phyloP scores from a whole-genome alignment of 2,329 filamentous ascomycete species.

The Ophiocordyceps polyrhachis-furcata region DNA sequence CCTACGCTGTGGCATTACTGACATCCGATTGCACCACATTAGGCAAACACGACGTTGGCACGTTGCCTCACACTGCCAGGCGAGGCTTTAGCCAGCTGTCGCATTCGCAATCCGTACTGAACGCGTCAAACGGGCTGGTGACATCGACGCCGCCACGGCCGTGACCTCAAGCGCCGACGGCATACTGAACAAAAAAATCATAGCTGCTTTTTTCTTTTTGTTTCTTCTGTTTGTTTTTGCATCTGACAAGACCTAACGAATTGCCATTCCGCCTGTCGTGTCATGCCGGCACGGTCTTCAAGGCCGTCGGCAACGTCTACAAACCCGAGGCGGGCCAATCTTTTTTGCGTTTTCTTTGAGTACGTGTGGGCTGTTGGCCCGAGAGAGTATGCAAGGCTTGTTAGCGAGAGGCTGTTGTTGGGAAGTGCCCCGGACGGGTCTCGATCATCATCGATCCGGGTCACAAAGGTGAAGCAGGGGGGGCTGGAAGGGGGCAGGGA shows the following conservation, averaged over 20 bases:
- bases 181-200: too few relatives aligned
- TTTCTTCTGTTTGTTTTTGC: not conserved
- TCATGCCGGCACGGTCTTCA: not conserved
- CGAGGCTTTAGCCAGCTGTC: conserved; percentile 21
- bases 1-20: not conserved
- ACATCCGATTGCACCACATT: conserved; percentile 6
- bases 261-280: not conserved
- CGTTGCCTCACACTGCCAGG: conserved; percentile 28
- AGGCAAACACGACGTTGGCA: conserved; percentile 61
- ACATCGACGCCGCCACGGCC: conserved; percentile 14
- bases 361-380: not conserved
- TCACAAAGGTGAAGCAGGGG: not conserved
- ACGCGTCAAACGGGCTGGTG: conserved; percentile 14
- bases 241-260: not conserved
- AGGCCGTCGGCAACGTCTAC: not conserved
- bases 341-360: not conserved
- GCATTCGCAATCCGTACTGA: conserved; percentile 18
- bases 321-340: not conserved
- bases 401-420: not conserved
- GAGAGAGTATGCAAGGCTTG: not conserved
- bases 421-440: too few relatives aligned
- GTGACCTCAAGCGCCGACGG: conserved; percentile 10
- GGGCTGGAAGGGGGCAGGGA: not conserved
- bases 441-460: not conserved
- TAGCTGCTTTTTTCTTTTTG: not conserved